Evolutionary conservation across 2,329 filamentous ascomycete genomes (phyloP).

Genomic region (Celoporthe dispersa): DNA sequence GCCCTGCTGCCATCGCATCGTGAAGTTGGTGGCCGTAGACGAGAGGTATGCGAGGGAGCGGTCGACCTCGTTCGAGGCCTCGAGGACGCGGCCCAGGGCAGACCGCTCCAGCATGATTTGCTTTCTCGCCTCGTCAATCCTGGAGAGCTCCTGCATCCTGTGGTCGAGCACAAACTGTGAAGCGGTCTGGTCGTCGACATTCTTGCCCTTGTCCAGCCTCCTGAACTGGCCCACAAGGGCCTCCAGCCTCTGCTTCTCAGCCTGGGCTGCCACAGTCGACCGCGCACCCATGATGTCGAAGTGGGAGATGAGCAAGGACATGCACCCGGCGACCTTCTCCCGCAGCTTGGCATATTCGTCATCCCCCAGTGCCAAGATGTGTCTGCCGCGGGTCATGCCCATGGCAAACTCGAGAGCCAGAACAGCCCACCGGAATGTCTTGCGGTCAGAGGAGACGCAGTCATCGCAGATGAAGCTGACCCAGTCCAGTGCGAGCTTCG

Average conservation of each 20-base stretch:
- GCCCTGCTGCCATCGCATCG: slow-evolving; percentile 97
- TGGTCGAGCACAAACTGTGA: slow-evolving; percentile 74
- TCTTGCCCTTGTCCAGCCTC: slow-evolving; percentile 75
- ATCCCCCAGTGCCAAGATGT: slow-evolving; percentile 89
- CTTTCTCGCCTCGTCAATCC: slow-evolving; percentile 78
- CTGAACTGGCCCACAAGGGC: slow-evolving; percentile 76
- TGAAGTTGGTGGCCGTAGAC: slow-evolving; percentile 92
- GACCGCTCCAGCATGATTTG: slow-evolving; percentile 84
- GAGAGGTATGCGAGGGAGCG: slow-evolving; percentile 92
- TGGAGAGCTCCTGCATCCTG: slow-evolving; percentile 72
- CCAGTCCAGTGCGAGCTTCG: slow-evolving; percentile 93
- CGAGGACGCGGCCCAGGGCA: slow-evolving; percentile 85
- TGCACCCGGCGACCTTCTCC: slow-evolving; percentile 91
- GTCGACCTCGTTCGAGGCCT: slow-evolving; percentile 94
- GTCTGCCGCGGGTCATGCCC: slow-evolving; percentile 92
- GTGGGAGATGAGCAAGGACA: slow-evolving; percentile 95
- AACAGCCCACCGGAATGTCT: slow-evolving; percentile 97
- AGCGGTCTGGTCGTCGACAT: slow-evolving; percentile 84
- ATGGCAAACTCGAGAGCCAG: slow-evolving; percentile 94
- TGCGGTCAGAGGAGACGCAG: slow-evolving; percentile 89
- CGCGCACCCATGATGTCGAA: slow-evolving; percentile 99
- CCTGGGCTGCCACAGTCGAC: slow-evolving; percentile 89
- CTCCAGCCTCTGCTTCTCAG: slow-evolving; percentile 87
- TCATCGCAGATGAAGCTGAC: slow-evolving; percentile 98
- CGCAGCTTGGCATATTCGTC: slow-evolving; percentile 83